Conservation (phyloP, 148 eudicot species). For the Heliosperma pusillum region DNA sequence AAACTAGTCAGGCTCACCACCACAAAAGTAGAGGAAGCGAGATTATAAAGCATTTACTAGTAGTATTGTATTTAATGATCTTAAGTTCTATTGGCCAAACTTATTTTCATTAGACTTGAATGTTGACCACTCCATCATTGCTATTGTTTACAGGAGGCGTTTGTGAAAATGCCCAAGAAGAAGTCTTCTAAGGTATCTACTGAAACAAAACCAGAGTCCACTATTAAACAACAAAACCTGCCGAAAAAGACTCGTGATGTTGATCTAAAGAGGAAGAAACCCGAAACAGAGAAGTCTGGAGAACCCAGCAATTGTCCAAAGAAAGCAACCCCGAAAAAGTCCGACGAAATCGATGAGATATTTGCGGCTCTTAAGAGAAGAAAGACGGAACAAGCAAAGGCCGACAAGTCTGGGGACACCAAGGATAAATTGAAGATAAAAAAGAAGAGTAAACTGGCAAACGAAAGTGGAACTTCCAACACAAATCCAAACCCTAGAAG, state of each 20-base stretch:
- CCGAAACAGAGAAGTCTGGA: slow-evolving; percentile 19
- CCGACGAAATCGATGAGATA: slow-evolving; percentile 49
- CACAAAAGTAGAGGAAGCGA: no score
- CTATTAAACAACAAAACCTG: slow-evolving; percentile 15
- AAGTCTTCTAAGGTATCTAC: slow-evolving; percentile 27
- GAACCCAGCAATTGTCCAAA: slow-evolving; percentile 19
- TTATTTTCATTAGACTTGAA: no score
- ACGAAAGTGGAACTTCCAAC: slow-evolving; percentile 21
- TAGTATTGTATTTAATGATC: no score
- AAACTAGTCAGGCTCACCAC: no score
- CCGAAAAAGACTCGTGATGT: slow-evolving; percentile 22
- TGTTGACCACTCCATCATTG: no score
- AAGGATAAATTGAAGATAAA: slow-evolving; percentile 28
- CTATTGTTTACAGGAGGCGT: no score
- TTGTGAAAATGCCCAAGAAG: slow-evolving; percentile 39
- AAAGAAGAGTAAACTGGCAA: slow-evolving; percentile 21
- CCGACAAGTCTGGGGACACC: slow-evolving; percentile 7
- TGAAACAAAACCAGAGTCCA: slow-evolving; percentile 22
- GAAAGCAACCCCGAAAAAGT: slow-evolving; percentile 25
- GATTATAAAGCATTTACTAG: no score
- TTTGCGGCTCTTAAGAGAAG: slow-evolving; percentile 52
- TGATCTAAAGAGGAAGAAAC: slow-evolving; percentile 53
- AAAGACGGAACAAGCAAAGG: slow-evolving; percentile 32
- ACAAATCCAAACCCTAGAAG: slow-evolving; percentile 38
- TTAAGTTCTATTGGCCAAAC: no score